phyloP scores from a whole-genome alignment of 2,329 filamentous ascomycete species.

The Plenodomus biglobosus region DNA sequence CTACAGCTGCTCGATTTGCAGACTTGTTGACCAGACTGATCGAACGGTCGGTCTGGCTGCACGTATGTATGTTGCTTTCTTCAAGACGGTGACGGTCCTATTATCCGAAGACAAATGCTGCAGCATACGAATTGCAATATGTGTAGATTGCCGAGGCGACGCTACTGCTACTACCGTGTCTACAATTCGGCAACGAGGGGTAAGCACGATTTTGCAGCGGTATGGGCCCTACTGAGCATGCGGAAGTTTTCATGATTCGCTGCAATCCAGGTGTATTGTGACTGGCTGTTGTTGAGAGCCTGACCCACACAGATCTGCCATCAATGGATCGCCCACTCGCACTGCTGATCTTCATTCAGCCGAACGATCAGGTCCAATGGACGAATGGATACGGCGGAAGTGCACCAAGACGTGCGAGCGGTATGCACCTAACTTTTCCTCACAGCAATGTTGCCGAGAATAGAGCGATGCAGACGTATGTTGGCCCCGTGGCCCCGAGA shows the following conservation, averaged over 20 bases:
- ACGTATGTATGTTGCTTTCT: no score
- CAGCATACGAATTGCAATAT: constrained; percentile 11
- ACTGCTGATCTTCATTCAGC: background rate
- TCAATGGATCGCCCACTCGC: background rate
- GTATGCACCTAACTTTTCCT: constrained; percentile 1
- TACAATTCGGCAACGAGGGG: constrained; percentile 3
- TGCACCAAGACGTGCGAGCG: constrained; percentile 1
- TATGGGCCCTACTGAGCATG: background rate
- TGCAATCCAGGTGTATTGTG: constrained; percentile 8
- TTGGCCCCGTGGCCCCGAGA: constrained; percentile 2
- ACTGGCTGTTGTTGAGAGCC: constrained; percentile 3
- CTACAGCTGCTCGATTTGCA: no score
- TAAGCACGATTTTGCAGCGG: constrained; percentile 2
- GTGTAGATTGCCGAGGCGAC: constrained; percentile 17
- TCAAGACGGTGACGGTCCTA: constrained; percentile 2
- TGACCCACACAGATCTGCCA: background rate
- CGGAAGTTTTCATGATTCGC: constrained; percentile 8
- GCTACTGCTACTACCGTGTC: background rate
- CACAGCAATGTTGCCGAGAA: constrained; percentile 5
- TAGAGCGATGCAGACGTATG: constrained; percentile 4
- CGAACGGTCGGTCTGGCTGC: no score
- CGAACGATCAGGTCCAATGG: background rate
- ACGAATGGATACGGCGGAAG: background rate
- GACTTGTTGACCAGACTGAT: no score
- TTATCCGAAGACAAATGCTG: constrained; percentile 5